Base-by-base conservation (phyloP, 805 yeast species). In the Hanseniaspora lachancei region DNA sequence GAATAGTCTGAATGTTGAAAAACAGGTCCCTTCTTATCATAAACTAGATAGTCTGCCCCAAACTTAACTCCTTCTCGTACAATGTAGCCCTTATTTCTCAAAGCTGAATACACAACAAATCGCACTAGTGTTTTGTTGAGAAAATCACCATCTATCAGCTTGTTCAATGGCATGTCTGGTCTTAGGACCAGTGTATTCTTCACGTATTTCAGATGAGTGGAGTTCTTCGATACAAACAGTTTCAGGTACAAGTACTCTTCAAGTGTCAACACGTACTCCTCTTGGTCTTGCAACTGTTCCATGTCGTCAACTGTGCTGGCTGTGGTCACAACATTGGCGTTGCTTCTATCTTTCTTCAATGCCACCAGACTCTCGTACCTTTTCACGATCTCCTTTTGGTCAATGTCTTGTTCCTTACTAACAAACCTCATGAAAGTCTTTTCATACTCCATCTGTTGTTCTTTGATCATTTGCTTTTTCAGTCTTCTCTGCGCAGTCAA, bases 1-100 rank as follows among this genome's bases (percentile, higher is more conserved):
- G 91, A 86, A 66, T 79, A 86, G 65, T 89, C 95, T 0, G 98
- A 97, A 66, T 93, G 99, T 51, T 84, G 80, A 66, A 89, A 88
- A 1, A 97, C 97, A 9, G 97, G 98, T 0, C 99, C 99, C 57
- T 91, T 74, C 54, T 83, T 80, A 13, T 53, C 34, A 67, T 93
- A 93, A 5, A 93, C 72, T 9, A 93, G 70, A 67, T 73, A 84
- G 62, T 89, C 95, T n/a, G 86, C 77, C 2, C 96, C 96, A 67
- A 93, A 93, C 67, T 93, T 93, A 57, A 89, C 78, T 0, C 97
- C 98, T 0, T 89, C 79, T 57, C 95, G 75, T 2, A 84, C 93
- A 72, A 97, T 91, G 97, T 97, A 93, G 0, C 97, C 97, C 66
- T 46, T 53, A n/a, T 53, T 46, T 29, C 56, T 24, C 16, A 53